These are phyloP conservation scores for Mesembryanthemum crystallinum DNA, from an alignment of 148 eudicot genomes.

Conservation along the genomic window DNA sequence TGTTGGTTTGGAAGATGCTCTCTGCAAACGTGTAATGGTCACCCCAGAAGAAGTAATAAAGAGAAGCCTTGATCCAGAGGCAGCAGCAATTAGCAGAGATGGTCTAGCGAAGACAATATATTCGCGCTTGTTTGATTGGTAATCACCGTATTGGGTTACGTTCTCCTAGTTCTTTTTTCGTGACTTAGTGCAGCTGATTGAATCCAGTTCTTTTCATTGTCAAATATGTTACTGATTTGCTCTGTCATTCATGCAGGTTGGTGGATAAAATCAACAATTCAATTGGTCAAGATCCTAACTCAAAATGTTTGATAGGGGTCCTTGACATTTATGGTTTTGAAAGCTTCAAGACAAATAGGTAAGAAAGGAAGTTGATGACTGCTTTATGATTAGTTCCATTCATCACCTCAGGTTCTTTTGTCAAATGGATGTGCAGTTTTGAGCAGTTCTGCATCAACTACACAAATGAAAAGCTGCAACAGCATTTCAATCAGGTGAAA, in stretches of 20 bases:
- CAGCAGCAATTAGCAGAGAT: conserved; percentile 78
- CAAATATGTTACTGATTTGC: conserved; percentile 7
- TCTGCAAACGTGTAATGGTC: conserved; percentile 84
- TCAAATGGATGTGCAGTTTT: conserved; percentile 57
- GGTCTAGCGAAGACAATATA: conserved; percentile 86
- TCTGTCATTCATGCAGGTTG: conserved; percentile 56
- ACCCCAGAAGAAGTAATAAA: conserved; percentile 92
- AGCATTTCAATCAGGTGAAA: conserved; percentile 94
- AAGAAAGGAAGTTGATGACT: conserved; percentile 19
- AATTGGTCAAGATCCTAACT: conserved; percentile 94
- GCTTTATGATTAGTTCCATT: conserved; percentile 3
- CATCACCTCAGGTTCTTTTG: conserved; percentile 15
- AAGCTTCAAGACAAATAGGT: conserved; percentile 94
- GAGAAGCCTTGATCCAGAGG: conserved; percentile 78
- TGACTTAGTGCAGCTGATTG: conserved; percentile 11
- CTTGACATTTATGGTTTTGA: conserved; percentile 99
- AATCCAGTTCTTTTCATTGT: neutral
- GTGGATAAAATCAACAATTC: conserved; percentile 86
- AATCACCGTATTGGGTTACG: neutral
- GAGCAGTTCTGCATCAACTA: conserved; percentile 98
- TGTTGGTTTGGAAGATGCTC: conserved; percentile 70
- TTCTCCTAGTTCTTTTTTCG: conserved; percentile 1
- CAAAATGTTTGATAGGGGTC: conserved; percentile 85
- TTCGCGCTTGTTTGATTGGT: conserved; percentile 93
- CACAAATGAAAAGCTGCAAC: conserved; percentile 97